Percentiles rank a stretch among this genome's conserved stretches.
Evolutionary conservation across 192 early-diverging fungal species (phyloP).

Genomic region (Backusella circina): DNA sequence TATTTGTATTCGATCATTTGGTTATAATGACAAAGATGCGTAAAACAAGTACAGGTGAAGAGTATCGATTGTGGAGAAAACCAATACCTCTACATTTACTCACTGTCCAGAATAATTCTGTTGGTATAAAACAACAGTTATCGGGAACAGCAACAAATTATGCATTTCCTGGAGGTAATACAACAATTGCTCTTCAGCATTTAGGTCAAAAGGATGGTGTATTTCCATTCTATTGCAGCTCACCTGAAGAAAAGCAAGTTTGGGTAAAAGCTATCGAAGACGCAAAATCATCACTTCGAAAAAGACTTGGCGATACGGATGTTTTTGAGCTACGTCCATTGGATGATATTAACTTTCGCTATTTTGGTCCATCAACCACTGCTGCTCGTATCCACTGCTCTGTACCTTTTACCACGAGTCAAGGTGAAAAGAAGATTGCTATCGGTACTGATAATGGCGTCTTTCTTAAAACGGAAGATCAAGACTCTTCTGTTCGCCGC

Average conservation of each 20-base stretch:
- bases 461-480: conserved; percentile 47
- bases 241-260: conserved; percentile 60
- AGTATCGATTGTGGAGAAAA: conserved; percentile 58
- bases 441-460: conserved; percentile 87
- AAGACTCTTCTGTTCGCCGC: conserved; percentile 48
- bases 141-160: neutral
- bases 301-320: conserved; percentile 31
- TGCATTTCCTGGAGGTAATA: neutral
- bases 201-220: conserved; percentile 40
- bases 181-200: conserved; percentile 16
- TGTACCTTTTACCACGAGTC: conserved; percentile 28
- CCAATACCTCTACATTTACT: conserved; percentile 82
- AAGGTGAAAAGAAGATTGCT: conserved; percentile 58
- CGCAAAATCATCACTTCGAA: conserved; percentile 43
- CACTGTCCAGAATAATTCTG: neutral
- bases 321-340: conserved; percentile 52
- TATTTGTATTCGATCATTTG: conserved; percentile 90
- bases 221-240: conserved; percentile 68
- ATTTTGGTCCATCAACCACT: conserved; percentile 2
- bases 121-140: neutral
- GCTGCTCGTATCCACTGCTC: conserved; percentile 56
- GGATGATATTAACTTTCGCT: conserved; percentile 46
- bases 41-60: conserved; percentile 56
- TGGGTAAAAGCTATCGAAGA: conserved; percentile 83
- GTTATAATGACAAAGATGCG: conserved; percentile 66